A percentile compares a stretch with the other conserved stretches of the same genome.
Conservation (phyloP, 2,329 filamentous ascomycete species). For the Claviceps monticola region DNA sequence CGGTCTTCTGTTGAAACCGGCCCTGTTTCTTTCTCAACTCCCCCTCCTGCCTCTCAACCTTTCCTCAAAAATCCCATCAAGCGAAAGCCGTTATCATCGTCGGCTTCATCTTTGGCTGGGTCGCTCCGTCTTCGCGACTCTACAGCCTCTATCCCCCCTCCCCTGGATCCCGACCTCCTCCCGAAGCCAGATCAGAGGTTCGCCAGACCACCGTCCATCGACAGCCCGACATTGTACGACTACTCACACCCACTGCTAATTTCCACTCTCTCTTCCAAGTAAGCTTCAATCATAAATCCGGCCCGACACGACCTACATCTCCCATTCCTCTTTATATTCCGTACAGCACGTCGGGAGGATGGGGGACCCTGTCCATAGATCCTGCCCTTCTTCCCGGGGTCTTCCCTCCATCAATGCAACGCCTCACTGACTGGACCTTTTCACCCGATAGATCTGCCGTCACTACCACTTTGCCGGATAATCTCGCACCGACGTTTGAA, state of each 20-base stretch:
- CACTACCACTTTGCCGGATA: constrained; percentile 11
- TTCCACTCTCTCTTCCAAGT: constrained; percentile 12
- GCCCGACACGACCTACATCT: too few species aligned
- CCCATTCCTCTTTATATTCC: too few species aligned
- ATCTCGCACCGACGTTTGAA: constrained; percentile 10
- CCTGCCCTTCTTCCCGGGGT: background rate
- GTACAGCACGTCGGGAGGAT: too few species aligned
- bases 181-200: constrained; percentile 37
- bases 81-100: constrained; percentile 46
- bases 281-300: constrained; percentile 9
- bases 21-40: constrained; percentile 4
- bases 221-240: constrained; percentile 50
- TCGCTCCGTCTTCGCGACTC: constrained; percentile 15
- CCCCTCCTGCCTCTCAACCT: constrained; percentile 7
- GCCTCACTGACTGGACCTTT: constrained; percentile 13
- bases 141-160: constrained; percentile 6
- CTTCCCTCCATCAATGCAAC: background rate
- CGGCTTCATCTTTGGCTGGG: constrained; percentile 36
- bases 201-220: constrained; percentile 39
- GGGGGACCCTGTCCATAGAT: too few species aligned
- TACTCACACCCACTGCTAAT: constrained; percentile 25
- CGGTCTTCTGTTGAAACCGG: constrained; percentile 3
- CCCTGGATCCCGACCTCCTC: constrained; percentile 24
- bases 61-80: constrained; percentile 28
- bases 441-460: constrained; percentile 11